Evolutionary conservation across 176 grass and related monocot species (phyloP).

Genomic region (Neostapfia colusana): DNA sequence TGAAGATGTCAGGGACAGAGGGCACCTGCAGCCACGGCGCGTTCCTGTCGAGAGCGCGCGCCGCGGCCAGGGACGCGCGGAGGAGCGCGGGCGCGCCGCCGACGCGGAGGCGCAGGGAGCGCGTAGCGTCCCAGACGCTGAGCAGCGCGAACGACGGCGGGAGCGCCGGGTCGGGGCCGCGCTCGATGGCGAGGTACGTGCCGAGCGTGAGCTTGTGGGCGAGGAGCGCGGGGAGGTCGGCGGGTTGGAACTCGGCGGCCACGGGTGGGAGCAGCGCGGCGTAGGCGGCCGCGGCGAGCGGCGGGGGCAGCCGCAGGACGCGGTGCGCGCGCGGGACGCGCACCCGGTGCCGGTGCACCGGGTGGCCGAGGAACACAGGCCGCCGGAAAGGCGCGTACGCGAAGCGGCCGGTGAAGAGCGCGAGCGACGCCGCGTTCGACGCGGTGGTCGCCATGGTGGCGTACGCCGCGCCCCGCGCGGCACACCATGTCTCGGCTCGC

Average conservation of each 20-base stretch:
- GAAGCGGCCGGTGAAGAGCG: slow-evolving; percentile 67
- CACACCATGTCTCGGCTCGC: not conserved
- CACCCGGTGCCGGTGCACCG: slow-evolving; percentile 56
- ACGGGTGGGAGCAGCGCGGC: slow-evolving; percentile 41
- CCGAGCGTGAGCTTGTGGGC: slow-evolving; percentile 65
- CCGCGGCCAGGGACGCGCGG: slow-evolving; percentile 50
- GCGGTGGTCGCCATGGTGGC: slow-evolving; percentile 69
- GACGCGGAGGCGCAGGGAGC: slow-evolving; percentile 56
- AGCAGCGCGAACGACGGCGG: slow-evolving; percentile 59
- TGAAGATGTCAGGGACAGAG: slow-evolving; percentile 66
- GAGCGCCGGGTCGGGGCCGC: slow-evolving; percentile 4
- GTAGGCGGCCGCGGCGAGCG: slow-evolving; percentile 50
- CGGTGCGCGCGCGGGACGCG: slow-evolving; percentile 42
- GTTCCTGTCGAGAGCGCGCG: slow-evolving; percentile 50
- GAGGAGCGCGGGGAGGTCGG: slow-evolving; percentile 66
- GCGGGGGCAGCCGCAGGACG: slow-evolving; percentile 54
- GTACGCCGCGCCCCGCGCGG: slow-evolving; percentile 50
- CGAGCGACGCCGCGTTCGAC: slow-evolving; percentile 67
- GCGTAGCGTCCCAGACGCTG: slow-evolving; percentile 71
- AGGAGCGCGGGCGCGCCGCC: slow-evolving; percentile 39
- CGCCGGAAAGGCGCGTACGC: slow-evolving; percentile 65
- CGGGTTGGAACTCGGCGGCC: slow-evolving; percentile 57
- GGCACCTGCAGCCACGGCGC: slow-evolving; percentile 64
- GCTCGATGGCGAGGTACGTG: slow-evolving; percentile 64
- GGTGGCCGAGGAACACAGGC: slow-evolving; percentile 64